phyloP scores from a whole-genome alignment of 2,329 filamentous ascomycete species.

The Fusarium sp. region DNA sequence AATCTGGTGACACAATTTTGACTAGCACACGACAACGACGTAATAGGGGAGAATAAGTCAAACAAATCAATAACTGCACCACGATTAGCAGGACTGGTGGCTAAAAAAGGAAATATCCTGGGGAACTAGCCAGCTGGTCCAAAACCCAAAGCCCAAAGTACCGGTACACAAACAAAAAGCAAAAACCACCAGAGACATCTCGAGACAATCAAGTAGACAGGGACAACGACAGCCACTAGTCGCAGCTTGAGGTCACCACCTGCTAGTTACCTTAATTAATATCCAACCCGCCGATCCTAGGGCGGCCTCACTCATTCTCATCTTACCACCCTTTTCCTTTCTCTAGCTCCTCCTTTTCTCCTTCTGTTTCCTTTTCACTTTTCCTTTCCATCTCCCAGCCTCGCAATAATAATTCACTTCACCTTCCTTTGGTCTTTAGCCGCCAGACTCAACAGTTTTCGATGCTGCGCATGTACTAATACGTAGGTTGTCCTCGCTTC shows the following conservation, averaged over 20 bases:
- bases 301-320: slow-evolving; percentile 37
- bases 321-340: slow-evolving; percentile 27
- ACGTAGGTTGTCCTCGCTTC: slow-evolving; percentile 35
- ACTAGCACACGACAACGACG: slow-evolving; percentile 21
- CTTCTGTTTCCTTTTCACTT: background rate
- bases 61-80: slow-evolving; percentile 2
- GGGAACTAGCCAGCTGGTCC: slow-evolving; percentile 18
- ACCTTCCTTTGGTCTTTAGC: background rate
- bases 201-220: slow-evolving; percentile 28
- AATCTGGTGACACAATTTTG: slow-evolving; percentile 10
- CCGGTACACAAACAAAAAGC: slow-evolving; percentile 23
- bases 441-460: slow-evolving; percentile 23
- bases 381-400: slow-evolving; percentile 23
- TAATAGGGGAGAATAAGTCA: slow-evolving; percentile 5
- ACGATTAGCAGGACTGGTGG: slow-evolving; percentile 10
- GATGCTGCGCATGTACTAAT: slow-evolving; percentile 32
- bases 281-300: slow-evolving; percentile 30
- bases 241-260: slow-evolving; percentile 27
- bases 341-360: slow-evolving; percentile 8
- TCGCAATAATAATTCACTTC: slow-evolving; percentile 9
- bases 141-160: slow-evolving; percentile 14
- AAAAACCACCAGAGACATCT: slow-evolving; percentile 28
- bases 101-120: slow-evolving; percentile 19
- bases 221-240: slow-evolving; percentile 15
- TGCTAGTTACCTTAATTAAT: slow-evolving; percentile 9